These are phyloP conservation scores for Sporothrix luriei DNA, from an alignment of 2,329 filamentous ascomycete species.

Conservation along the genomic window DNA sequence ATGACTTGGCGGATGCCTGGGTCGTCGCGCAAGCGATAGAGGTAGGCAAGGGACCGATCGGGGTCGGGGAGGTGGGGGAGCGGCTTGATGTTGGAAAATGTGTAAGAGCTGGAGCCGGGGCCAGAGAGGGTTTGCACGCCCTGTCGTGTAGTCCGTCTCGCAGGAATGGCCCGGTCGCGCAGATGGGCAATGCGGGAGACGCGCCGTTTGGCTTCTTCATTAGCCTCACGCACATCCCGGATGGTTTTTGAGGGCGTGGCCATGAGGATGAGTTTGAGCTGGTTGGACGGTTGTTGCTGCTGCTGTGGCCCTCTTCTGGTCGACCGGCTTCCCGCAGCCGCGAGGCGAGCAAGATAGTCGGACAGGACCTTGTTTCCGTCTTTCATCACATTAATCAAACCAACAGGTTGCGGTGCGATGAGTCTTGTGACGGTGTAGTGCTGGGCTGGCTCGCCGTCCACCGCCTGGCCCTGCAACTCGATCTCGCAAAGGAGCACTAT, in stretches of 20 bases:
- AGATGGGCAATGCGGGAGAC: conserved; percentile 27
- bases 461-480: conserved; percentile 14
- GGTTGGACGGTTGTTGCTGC: background rate
- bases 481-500: conserved; percentile 38
- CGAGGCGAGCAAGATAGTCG: conserved; percentile 34
- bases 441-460: conserved; percentile 22
- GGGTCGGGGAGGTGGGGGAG: conserved; percentile 77
- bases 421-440: conserved; percentile 39
- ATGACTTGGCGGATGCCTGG: conserved; percentile 83
- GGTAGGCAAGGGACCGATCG: conserved; percentile 68
- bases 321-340: background rate
- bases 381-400: conserved; percentile 39
- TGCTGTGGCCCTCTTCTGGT: background rate
- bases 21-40: conserved; percentile 77
- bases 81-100: conserved; percentile 76
- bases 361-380: conserved; percentile 38
- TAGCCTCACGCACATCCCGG: conserved; percentile 37
- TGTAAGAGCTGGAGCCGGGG: conserved; percentile 64
- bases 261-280: conserved; percentile 41
- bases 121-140: conserved; percentile 54
- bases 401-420: conserved; percentile 37
- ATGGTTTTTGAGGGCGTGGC: conserved; percentile 39
- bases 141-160: conserved; percentile 34
- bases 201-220: conserved; percentile 33
- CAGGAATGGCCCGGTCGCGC: conserved; percentile 23